These are phyloP conservation scores for Cyberlindnera misumaiensis DNA, from an alignment of 805 yeast species.

Conservation along the genomic window DNA sequence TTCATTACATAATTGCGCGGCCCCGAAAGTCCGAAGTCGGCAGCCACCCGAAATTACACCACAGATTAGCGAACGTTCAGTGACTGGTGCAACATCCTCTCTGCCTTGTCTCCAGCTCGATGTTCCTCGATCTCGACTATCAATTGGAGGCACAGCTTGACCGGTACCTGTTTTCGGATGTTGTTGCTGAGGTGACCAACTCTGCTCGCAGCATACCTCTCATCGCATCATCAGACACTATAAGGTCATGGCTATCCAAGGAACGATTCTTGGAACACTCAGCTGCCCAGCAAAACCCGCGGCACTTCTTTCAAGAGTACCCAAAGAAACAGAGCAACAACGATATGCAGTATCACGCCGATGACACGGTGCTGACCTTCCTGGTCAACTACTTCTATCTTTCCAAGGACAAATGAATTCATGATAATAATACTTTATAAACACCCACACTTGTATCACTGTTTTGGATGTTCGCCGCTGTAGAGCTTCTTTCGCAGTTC, in stretches of 20 bases:
- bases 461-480: constrained; percentile 12
- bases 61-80: no score
- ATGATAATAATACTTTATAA: not conserved
- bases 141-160: constrained; percentile 16
- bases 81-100: no score
- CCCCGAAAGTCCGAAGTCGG: no score
- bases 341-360: constrained; percentile 23
- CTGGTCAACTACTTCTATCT: constrained; percentile 21
- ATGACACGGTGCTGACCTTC: constrained; percentile 22
- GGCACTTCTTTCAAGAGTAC: constrained; percentile 22
- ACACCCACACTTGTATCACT: not conserved
- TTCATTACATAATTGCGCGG: no score
- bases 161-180: constrained; percentile 4
- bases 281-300: constrained; percentile 11
- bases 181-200: not conserved
- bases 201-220: not conserved
- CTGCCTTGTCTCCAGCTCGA: no score
- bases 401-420: constrained; percentile 4
- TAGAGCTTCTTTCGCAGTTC: constrained; percentile 22
- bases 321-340: constrained; percentile 23
- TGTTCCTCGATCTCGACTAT: constrained; percentile 16
- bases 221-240: not conserved
- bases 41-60: no score
- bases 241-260: constrained; percentile 4
- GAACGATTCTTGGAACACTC: constrained; percentile 11